A percentile compares a stretch with the other conserved stretches of the same genome.
Conservation (phyloP, 306 rosid species). For the Cucurbita ficifolia region DNA sequence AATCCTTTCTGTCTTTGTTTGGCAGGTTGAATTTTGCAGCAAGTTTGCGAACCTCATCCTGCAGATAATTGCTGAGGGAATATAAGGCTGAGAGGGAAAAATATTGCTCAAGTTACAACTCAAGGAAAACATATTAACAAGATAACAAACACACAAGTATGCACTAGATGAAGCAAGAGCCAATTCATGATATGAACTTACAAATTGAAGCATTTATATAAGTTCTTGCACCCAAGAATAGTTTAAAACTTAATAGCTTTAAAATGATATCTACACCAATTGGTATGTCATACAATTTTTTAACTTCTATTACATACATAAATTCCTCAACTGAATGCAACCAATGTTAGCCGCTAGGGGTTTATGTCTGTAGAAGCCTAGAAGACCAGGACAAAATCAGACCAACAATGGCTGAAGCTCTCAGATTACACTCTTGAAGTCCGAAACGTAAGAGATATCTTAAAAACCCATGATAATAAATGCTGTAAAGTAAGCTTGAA, state of each 20-base stretch:
- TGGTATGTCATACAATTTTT: background rate
- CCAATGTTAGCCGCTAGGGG: background rate
- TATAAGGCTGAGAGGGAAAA: background rate
- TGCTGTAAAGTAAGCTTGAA: slow-evolving; percentile 10
- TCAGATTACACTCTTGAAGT: background rate
- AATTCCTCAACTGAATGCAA: background rate
- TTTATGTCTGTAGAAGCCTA: background rate
- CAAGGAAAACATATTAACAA: background rate
- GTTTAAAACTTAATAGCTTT: background rate
- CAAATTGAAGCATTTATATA: background rate
- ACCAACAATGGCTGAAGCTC: background rate
- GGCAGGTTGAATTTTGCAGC: slow-evolving; percentile 73
- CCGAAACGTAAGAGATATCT: background rate
- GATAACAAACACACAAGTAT: background rate
- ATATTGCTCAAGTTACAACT: background rate
- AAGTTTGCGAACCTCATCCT: slow-evolving; percentile 87
- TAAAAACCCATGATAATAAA: background rate
- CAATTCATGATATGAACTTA: background rate
- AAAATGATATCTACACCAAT: background rate
- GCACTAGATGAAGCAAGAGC: background rate
- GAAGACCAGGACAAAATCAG: background rate
- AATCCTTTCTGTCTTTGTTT: slow-evolving; percentile 84
- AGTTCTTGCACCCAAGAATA: background rate
- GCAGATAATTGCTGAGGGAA: slow-evolving; percentile 10
- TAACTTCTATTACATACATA: background rate